Percentiles rank a stretch among this genome's conserved stretches.
phyloP scores from a whole-genome alignment of 495 filamentous ascomycete genomes.

The Letharia lupina region DNA sequence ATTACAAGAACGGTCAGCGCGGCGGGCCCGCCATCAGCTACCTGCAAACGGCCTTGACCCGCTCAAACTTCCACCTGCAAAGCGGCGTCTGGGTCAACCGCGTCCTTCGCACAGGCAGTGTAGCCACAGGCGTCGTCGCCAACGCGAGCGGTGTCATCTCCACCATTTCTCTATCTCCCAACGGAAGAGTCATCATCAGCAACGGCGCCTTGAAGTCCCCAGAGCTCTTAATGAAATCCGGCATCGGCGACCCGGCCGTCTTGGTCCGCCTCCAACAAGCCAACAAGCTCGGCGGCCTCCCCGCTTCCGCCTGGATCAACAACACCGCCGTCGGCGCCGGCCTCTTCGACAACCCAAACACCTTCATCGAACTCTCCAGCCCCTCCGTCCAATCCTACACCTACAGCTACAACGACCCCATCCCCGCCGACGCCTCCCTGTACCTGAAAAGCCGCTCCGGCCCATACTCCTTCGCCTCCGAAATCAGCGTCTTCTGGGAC shows the following conservation, averaged over 20 bases:
- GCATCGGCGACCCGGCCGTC: conserved; percentile 44
- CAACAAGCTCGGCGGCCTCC: conserved; percentile 20
- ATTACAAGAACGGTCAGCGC: conserved; percentile 57
- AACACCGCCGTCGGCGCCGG: conserved; percentile 32
- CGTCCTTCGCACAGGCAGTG: conserved; percentile 51
- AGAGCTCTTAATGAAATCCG: conserved; percentile 60
- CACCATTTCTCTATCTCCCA: not conserved
- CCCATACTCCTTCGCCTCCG: conserved; percentile 33
- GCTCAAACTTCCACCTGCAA: conserved; percentile 59
- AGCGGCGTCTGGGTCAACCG: conserved; percentile 57
- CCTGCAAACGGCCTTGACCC: conserved; percentile 51
- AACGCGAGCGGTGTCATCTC: not conserved
- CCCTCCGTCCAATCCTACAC: conserved; percentile 32
- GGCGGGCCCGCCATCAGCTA: conserved; percentile 69
- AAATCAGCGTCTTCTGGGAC: conserved; percentile 36
- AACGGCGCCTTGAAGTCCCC: conserved; percentile 65
- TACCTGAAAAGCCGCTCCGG: conserved; percentile 32
- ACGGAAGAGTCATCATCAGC: conserved; percentile 24
- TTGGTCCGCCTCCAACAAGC: conserved; percentile 24
- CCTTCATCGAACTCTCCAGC: conserved; percentile 34
- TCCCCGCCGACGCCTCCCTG: conserved; percentile 27
- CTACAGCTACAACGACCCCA: conserved; percentile 31
- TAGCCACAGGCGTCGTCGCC: conserved; percentile 45
- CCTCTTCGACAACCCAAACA: conserved; percentile 40
- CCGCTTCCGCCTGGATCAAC: conserved; percentile 30